Evolutionary conservation across 2,329 filamentous ascomycete genomes (phyloP), one percentile per base, ranked within the genome.

Genomic region (Hortaea werneckii): DNA sequence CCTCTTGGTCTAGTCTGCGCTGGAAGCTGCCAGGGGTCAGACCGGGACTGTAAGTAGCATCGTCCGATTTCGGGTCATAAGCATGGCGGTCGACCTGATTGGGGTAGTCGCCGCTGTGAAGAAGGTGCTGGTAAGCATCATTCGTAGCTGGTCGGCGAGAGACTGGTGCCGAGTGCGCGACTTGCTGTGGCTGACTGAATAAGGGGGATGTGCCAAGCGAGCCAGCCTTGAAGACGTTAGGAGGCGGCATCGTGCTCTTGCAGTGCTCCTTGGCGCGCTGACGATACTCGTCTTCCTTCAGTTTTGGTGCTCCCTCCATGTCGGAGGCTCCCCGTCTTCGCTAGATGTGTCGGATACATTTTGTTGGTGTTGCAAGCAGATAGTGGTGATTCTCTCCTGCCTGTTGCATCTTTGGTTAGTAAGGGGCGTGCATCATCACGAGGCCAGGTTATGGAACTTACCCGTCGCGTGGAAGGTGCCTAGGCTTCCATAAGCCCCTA

Each of bases 191-290:
- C 4, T 20, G 20, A 20, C 20, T 20, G 20, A 20, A 20, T 20
- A 20, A 20, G 20, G 20, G 20, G 20, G 20, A 20, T 20, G 20
- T 20, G 20, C 20, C 20, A 20, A 20, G 20, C 20, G 90, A 94
- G 8, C 90, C 90, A 10, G 89, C 87, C 66, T 98, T 98, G 72
- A 98, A 98, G 0, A 90, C 89, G 56, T 94, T 12, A 10, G 11
- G 10, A 10, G 8, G 10, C 10, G 7, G 10, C 20, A 44, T 11
- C 27, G n/a, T 12, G 13, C 13, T 28, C 29, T n/a, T 35, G 29
- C 44, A 37, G n/a, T 46, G 51, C 29, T 48, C 40, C 37, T 37
- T 49, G 12, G 44, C 42, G 20, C 42, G 43, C n/a, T 34, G 37
- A 9, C 50, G 47, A 26, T 52, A 48, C 30, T 46, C 48, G 40